Conservation (phyloP, 805 yeast genomes). For the Cyberlindnera veronae region DNA sequence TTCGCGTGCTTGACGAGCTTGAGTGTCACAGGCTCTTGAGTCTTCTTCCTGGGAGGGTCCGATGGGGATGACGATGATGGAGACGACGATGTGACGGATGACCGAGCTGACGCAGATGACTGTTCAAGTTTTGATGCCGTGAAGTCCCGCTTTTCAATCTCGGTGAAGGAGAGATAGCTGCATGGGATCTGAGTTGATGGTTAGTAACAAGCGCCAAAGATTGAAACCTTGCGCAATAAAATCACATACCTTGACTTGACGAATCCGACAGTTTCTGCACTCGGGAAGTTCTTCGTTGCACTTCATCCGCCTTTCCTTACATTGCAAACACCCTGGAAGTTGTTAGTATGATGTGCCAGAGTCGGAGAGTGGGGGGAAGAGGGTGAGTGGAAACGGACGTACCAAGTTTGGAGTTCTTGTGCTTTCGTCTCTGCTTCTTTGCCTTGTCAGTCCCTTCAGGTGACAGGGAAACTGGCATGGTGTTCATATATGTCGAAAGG, state of each 20-base stretch:
- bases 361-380: not conserved
- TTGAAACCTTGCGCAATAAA: not conserved
- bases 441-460: constrained; percentile 6
- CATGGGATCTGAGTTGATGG: constrained; percentile 19
- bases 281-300: constrained; percentile 49
- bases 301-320: constrained; percentile 48
- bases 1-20: constrained; percentile 15
- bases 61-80: constrained; percentile 1
- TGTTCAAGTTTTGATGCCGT: constrained; percentile 11
- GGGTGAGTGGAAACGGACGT: constrained; percentile 5
- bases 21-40: not conserved
- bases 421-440: constrained; percentile 23
- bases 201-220: too few relatives aligned
- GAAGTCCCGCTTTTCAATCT: constrained; percentile 20
- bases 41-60: constrained; percentile 1
- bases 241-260: constrained; percentile 23
- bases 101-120: not conserved
- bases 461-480: not conserved
- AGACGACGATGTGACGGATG: too few relatives aligned
- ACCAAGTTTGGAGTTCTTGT: constrained; percentile 31
- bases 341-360: constrained; percentile 12
- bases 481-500: too few relatives aligned
- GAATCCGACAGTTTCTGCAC: constrained; percentile 40
- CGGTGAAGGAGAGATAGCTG: constrained; percentile 23
- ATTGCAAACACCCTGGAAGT: constrained; percentile 44